A percentile compares a stretch with the other conserved stretches of the same genome.
Evolutionary conservation across 2,329 filamentous ascomycete genomes (phyloP).

Genomic region (Aspergillus chevalieri): DNA sequence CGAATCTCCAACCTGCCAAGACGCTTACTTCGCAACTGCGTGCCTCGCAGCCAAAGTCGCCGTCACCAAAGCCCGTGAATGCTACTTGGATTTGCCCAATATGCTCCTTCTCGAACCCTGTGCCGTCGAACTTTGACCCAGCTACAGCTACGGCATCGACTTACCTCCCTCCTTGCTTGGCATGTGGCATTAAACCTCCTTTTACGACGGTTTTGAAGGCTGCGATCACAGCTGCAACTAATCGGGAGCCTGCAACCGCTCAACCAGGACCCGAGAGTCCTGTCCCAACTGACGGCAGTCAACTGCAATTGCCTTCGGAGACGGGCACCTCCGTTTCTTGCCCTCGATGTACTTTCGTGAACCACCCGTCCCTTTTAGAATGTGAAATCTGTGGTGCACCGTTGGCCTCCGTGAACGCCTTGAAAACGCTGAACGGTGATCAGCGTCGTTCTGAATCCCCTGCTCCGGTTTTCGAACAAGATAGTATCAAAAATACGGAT

Average conservation of each 20-base stretch:
- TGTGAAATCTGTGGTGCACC: constrained; percentile 90
- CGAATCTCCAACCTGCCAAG: constrained; percentile 29
- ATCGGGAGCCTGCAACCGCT: constrained; percentile 19
- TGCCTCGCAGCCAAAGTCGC: constrained; percentile 27
- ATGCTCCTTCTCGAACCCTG: constrained; percentile 87
- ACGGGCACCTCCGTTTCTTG: constrained; percentile 46
- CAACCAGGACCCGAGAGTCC: background rate
- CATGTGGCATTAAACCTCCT: constrained; percentile 89
- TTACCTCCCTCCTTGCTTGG: constrained; percentile 76
- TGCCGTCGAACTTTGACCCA: constrained; percentile 90
- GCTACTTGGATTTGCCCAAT: constrained; percentile 96
- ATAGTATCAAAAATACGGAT: constrained; percentile 48
- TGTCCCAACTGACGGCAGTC: background rate
- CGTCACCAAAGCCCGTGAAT: constrained; percentile 36
- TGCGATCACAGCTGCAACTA: constrained; percentile 67
- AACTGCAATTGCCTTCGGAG: constrained; percentile 2
- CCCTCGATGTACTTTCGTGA: constrained; percentile 86
- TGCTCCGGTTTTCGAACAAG: constrained; percentile 57
- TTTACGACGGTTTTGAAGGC: constrained; percentile 79
- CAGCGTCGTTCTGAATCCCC: constrained; percentile 63
- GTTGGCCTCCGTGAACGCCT: constrained; percentile 52
- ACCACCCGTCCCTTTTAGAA: constrained; percentile 75
- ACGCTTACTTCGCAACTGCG: constrained; percentile 24
- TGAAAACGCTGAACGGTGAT: constrained; percentile 26
- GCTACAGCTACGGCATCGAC: constrained; percentile 72